Base-by-base conservation (phyloP, 345 rosid genomes). In the Erucastrum elatum region DNA sequence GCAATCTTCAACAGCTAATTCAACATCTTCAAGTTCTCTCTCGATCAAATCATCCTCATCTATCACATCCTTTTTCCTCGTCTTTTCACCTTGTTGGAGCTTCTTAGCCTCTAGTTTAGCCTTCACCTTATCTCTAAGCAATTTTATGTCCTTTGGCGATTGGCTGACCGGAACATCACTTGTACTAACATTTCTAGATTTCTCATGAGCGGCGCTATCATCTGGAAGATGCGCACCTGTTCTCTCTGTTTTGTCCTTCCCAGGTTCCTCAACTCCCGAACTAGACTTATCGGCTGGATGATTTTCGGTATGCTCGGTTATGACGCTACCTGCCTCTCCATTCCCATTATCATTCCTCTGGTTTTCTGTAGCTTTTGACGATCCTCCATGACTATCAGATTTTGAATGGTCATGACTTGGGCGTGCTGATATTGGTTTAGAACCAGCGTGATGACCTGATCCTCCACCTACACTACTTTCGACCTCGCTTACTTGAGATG, bases 21-120 rank as follows among this genome's bases (percentile, higher is more conserved):
- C 96, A 4, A 94, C 84, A 71, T 87, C 96, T 81, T 94, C 98
- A 11, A 94, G 82, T 83, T 86, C 94, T 75, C 87, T 89, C 84
- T 91, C 98, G 61, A 94, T 91, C 37, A 90, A 87, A 80, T 91
- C 98, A 80, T 94, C 98, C 49, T 90, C 98, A 70, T 91, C 97
- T 87, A 89, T 83, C 64, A 82, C 74, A 70, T 88, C 98, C 71
- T 77, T 87, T 70, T 88, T 90, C 80, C 83, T 82, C 4, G 75
- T 84, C 59, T 41, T 83, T 81, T 94, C 95, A 13, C 89, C 88
- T 37, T 94, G 97, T 37, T 94, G 97, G 16, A 84, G 72, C 86
- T 91, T 90, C 86, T 87, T 87, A 71, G 90, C 86, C 87, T 89
- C 97, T 15, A 88, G 85, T 26, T 88, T 88, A 4, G 94, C 97